phyloP scores from a whole-genome alignment of 2,329 filamentous ascomycete species.

The Trichoderma pleuroti region DNA sequence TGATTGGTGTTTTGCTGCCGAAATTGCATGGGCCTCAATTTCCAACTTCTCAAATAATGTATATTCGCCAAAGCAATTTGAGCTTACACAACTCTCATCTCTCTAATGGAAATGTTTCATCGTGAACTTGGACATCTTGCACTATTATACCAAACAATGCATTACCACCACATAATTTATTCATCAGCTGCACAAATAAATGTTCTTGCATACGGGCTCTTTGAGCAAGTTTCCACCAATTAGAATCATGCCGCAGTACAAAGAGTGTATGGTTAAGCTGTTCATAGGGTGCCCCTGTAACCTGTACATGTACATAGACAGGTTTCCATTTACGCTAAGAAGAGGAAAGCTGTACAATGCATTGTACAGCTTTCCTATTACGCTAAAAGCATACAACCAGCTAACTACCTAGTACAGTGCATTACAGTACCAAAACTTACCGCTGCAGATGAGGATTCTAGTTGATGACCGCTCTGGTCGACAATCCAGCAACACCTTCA shows the following conservation, averaged over 20 bases:
- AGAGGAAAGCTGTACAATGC: too few relatives aligned
- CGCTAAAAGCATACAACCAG: too few relatives aligned
- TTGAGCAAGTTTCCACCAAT: neutral
- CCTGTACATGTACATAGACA: too few relatives aligned
- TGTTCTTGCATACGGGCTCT: accelerated
- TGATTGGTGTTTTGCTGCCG: accelerated
- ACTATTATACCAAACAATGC: neutral
- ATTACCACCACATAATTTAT: neutral
- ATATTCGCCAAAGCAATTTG: neutral
- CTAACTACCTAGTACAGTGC: too few relatives aligned
- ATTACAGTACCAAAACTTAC: too few relatives aligned
- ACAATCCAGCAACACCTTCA: too few relatives aligned
- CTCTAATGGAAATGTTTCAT: accelerated
- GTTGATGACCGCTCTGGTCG: too few relatives aligned
- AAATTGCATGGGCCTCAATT: neutral
- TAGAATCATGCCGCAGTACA: neutral
- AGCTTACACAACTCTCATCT: neutral
- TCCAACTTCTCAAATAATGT: neutral
- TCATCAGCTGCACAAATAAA: neutral
- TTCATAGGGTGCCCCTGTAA: too few relatives aligned
- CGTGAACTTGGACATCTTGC: neutral
- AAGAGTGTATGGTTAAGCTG: too few relatives aligned
- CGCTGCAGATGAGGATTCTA: too few relatives aligned
- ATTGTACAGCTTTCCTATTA: too few relatives aligned
- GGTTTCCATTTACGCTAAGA: too few relatives aligned